phyloP scores from a whole-genome alignment of 148 eudicot genomes.

The Euryodendron excelsum region DNA sequence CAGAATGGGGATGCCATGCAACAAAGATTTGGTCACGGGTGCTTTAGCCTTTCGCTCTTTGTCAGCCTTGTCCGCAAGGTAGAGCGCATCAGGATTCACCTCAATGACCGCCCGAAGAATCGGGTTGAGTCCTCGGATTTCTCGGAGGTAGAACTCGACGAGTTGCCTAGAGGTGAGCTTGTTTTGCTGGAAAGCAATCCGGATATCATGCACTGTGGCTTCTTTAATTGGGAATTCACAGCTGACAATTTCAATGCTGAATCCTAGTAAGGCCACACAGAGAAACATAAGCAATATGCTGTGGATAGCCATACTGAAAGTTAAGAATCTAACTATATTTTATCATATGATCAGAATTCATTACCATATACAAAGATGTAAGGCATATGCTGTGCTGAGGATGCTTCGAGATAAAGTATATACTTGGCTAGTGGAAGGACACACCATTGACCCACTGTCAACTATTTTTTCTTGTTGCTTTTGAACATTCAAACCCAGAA shows the following conservation, averaged over 20 bases:
- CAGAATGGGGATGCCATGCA: slow-evolving; percentile 37
- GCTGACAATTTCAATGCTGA: neutral
- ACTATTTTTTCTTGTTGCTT: too few species aligned
- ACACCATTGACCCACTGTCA: too few species aligned
- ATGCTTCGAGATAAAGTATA: too few species aligned
- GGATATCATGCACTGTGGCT: slow-evolving; percentile 29
- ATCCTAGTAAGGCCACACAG: neutral
- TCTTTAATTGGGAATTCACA: slow-evolving; percentile 23
- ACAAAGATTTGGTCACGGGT: slow-evolving; percentile 17
- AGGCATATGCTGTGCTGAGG: too few species aligned
- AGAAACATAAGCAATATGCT: neutral
- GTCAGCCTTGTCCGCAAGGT: slow-evolving; percentile 32
- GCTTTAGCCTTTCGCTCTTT: slow-evolving; percentile 20
- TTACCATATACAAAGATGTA: neutral
- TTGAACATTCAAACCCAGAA: too few species aligned
- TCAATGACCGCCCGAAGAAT: slow-evolving; percentile 33
- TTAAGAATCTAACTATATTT: neutral
- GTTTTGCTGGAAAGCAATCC: slow-evolving; percentile 24
- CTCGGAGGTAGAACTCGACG: slow-evolving; percentile 34
- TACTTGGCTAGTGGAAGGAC: too few species aligned
- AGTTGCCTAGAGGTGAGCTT: slow-evolving; percentile 32
- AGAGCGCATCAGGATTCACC: slow-evolving; percentile 40
- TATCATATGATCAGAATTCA: neutral
- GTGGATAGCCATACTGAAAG: neutral
- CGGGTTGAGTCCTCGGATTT: slow-evolving; percentile 33